These are phyloP conservation scores for Pythium oligandrum DNA, from an alignment of 352 stramenopile species.

Conservation along the genomic window DNA sequence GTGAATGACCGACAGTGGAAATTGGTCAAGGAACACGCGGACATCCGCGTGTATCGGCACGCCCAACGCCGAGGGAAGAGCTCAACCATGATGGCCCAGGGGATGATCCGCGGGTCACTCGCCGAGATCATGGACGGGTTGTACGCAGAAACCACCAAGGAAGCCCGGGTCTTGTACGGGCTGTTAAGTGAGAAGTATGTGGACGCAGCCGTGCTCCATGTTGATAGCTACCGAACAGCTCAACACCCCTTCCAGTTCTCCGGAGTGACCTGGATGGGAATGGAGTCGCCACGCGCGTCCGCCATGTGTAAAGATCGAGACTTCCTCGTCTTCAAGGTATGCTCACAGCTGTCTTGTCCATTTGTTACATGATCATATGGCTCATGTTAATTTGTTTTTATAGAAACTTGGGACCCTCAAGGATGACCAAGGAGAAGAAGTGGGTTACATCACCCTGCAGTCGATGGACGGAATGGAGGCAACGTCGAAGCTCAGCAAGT, in stretches of 20 bases:
- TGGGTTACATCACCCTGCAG: constrained; percentile 66
- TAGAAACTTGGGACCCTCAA: constrained; percentile 52
- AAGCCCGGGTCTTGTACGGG: constrained; percentile 52
- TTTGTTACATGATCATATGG: not conserved
- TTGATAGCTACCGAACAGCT: constrained; percentile 57
- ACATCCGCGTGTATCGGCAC: constrained; percentile 57
- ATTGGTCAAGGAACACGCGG: constrained; percentile 49
- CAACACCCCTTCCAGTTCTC: constrained; percentile 65
- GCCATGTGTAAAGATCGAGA: constrained; percentile 62
- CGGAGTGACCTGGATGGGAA: constrained; percentile 63
- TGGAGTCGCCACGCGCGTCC: constrained; percentile 42
- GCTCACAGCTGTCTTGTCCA: not conserved
- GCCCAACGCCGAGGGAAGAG: constrained; percentile 35
- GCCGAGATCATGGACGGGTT: constrained; percentile 72
- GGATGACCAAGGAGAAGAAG: constrained; percentile 54
- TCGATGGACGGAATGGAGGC: constrained; percentile 38
- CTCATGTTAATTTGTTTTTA: not conserved
- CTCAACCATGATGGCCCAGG: constrained; percentile 50
- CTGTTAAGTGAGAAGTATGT: constrained; percentile 53
- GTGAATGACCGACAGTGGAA: constrained; percentile 47
- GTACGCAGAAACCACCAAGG: constrained; percentile 70
- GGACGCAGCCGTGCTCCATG: constrained; percentile 57
- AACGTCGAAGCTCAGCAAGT: not conserved
- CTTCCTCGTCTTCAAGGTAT: constrained; percentile 68
- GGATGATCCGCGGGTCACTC: constrained; percentile 56